These are phyloP conservation scores for Fagopyrum esculentum DNA, from an alignment of 148 eudicot species.

Conservation along the genomic window DNA sequence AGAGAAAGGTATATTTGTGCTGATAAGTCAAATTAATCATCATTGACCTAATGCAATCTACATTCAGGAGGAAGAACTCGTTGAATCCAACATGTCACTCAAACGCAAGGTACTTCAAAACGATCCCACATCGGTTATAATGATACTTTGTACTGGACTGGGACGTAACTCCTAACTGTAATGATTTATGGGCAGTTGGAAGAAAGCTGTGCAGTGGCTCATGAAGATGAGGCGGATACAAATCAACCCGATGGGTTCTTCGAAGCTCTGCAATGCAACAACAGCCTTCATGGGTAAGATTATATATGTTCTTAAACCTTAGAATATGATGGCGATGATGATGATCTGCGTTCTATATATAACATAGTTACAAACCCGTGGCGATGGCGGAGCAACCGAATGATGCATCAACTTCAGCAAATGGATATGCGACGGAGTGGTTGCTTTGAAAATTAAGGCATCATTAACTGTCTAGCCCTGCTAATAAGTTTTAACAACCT, in stretches of 20 bases:
- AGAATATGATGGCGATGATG: no score
- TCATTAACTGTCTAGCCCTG: no score
- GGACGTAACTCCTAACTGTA: no score
- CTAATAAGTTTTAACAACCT: no score
- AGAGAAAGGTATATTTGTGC: conserved; percentile 36
- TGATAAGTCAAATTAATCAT: no score
- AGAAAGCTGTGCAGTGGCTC: conserved; percentile 23
- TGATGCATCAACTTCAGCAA: not conserved
- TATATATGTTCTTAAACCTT: no score
- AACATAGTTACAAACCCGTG: not conserved
- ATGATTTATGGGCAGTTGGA: conserved; percentile 24
- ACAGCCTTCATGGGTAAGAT: not conserved
- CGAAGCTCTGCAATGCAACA: conserved; percentile 8
- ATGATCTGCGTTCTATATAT: not conserved
- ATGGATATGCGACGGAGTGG: not conserved
- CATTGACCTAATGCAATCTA: not conserved
- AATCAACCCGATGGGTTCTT: not conserved
- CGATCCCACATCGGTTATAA: no score
- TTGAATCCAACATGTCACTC: conserved; percentile 46
- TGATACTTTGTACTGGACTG: no score
- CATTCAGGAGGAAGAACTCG: conserved; percentile 47
- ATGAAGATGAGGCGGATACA: not conserved
- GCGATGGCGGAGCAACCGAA: not conserved
- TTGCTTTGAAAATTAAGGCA: not conserved
- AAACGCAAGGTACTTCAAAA: conserved; percentile 38